Evolutionary conservation across 495 filamentous ascomycete genomes (phyloP), one percentile per base, ranked within the genome.

Genomic region (Penicillium pulvis): DNA sequence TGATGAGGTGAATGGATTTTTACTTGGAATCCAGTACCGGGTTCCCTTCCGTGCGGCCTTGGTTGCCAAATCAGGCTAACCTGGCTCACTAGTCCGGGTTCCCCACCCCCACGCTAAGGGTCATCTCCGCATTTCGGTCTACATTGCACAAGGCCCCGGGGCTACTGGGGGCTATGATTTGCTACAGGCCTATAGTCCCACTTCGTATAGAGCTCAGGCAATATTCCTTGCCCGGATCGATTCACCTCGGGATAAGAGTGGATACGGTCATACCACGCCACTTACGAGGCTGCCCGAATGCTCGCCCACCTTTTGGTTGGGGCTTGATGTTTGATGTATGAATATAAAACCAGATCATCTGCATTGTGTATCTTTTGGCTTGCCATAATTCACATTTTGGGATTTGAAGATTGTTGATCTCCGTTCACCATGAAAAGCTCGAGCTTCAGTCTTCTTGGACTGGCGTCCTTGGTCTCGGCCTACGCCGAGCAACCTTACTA

Each of bases 401-500:
- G n/a, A n/a, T 28, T 28, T 4, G 28, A 28, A 28, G 28, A 28
- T 1, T 28, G 6, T 28, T 28, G 3, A 28, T 42, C 39, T n/a
- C 1, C 39, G 2, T n/a, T 42, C 39, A 16, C 6, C 7, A 51
- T 51, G 30, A 51, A 19, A 17, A 9, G 8, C n/a, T 8, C 35
- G 42, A 24, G 53, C 44, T 46, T 55, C 41, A 36, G 53, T 42
- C 56, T 55, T 31, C 43, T 35, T 14, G 41, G 57, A 31, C 51
- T 59, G 43, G 19, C 20, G 6, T 35, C n/a, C 8, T 12, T 55
- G 10, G 33, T 12, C 11, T 19, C 20, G 17, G 42, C 33, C 33
- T 36, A 23, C 20, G 42, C 42, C 8, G 42, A 45, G 9, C 20
- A 24, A 14, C 59, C 59, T 7, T 62, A 62, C 49, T 57, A 57